Percentiles rank a stretch among this genome's conserved stretches.
Conservation (phyloP, 768 basidiomycete genomes). For the Tephrocybe sp. region DNA sequence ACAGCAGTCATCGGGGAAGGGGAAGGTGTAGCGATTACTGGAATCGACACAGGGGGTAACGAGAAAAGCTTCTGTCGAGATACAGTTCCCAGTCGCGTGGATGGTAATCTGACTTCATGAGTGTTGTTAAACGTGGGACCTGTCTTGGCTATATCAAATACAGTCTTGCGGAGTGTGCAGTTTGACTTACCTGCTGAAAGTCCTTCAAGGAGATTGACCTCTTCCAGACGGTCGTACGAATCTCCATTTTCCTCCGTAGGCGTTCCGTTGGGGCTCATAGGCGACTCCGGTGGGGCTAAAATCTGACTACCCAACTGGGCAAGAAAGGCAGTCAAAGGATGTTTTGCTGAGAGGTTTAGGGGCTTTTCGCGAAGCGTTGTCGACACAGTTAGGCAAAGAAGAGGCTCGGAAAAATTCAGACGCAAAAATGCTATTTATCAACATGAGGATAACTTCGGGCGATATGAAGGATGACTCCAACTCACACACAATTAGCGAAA, state of each 20-base stretch:
- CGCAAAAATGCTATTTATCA: constrained; percentile 63
- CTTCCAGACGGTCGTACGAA: constrained; percentile 50
- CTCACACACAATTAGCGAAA: constrained; percentile 80
- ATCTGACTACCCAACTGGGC: constrained; percentile 33
- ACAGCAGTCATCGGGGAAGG: constrained; percentile 49
- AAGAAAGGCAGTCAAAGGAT: constrained; percentile 42
- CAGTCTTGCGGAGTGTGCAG: background rate
- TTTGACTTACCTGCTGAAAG: constrained; percentile 52
- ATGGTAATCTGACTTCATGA: constrained; percentile 51
- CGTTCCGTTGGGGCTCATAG: constrained; percentile 26
- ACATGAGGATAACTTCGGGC: background rate
- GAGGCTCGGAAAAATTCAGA: constrained; percentile 65
- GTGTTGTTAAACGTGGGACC: constrained; percentile 42
- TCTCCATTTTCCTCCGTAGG: constrained; percentile 32
- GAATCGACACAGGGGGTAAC: constrained; percentile 46
- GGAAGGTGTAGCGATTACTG: constrained; percentile 39
- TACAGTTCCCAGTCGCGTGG: constrained; percentile 65
- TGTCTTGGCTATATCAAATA: constrained; percentile 16
- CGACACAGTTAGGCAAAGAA: constrained; percentile 82
- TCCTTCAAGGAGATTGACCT: constrained; percentile 53
- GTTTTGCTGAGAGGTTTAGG: constrained; percentile 40
- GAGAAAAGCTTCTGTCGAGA: constrained; percentile 69
- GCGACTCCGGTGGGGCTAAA: constrained; percentile 31
- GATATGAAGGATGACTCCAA: constrained; percentile 10
- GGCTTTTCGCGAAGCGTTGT: constrained; percentile 86